phyloP scores from a whole-genome alignment of 2,329 filamentous ascomycete genomes.

The Teratosphaeria gauchensis region DNA sequence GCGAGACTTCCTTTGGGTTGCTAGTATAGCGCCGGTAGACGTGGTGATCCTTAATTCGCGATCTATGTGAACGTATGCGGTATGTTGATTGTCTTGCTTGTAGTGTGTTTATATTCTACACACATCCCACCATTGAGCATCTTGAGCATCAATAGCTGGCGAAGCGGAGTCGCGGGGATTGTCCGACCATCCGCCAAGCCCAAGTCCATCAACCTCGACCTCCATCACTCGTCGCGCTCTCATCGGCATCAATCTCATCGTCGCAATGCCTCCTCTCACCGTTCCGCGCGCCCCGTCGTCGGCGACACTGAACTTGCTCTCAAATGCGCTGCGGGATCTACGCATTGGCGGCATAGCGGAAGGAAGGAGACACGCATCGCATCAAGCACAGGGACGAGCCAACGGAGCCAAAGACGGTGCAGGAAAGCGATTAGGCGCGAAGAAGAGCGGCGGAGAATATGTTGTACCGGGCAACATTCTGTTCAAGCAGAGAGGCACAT shows the following conservation, averaged over 20 bases:
- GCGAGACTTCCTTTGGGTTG: too few species aligned
- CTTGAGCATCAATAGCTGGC: neutral
- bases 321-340: slow-evolving; percentile 22
- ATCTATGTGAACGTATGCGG: neutral
- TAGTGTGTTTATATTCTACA: neutral
- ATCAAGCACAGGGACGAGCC: slow-evolving; percentile 56
- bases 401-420: slow-evolving; percentile 62
- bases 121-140: neutral
- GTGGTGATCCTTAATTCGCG: too few species aligned
- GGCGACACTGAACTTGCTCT: slow-evolving; percentile 18
- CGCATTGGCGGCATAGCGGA: slow-evolving; percentile 15
- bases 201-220: slow-evolving; percentile 1
- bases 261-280: neutral
- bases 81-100: neutral
- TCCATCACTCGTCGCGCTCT: slow-evolving; percentile 1
- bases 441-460: slow-evolving; percentile 85
- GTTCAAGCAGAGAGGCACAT: slow-evolving; percentile 89
- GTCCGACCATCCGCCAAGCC: slow-evolving; percentile 7
- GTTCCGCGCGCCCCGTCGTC: slow-evolving; percentile 17
- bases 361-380: slow-evolving; percentile 46
- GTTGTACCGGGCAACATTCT: slow-evolving; percentile 96
- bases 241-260: neutral
- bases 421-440: slow-evolving; percentile 85
- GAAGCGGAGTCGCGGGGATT: slow-evolving; percentile 7
- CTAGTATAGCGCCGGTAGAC: too few species aligned